These are phyloP conservation scores for Hordeum pubiflorum DNA, from an alignment of 202 grass and related monocot species.

Conservation along the genomic window DNA sequence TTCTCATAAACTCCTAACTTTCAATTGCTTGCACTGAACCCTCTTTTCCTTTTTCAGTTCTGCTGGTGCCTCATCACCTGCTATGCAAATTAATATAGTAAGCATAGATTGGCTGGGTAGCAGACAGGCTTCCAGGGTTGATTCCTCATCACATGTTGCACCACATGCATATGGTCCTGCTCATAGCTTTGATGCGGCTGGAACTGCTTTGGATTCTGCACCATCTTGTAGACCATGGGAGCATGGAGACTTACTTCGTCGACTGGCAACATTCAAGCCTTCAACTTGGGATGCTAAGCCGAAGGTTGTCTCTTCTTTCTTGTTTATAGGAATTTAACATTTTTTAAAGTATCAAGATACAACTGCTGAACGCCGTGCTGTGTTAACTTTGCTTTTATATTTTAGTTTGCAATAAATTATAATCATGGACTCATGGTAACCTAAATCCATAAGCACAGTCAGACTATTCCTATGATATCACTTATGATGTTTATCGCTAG, in stretches of 20 bases:
- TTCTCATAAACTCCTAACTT: background rate
- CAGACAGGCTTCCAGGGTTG: slow-evolving; percentile 57
- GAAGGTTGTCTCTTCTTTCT: slow-evolving; percentile 42
- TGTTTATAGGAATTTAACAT: background rate
- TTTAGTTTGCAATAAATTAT: background rate
- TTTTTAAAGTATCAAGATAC: slow-evolving; percentile 4
- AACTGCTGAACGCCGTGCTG: background rate
- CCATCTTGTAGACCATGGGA: slow-evolving; percentile 90
- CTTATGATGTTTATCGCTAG: slow-evolving; percentile 5
- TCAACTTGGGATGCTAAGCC: slow-evolving; percentile 80
- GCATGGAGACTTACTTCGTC: slow-evolving; percentile 74
- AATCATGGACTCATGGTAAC: background rate
- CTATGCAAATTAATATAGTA: slow-evolving; percentile 58
- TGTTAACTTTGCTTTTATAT: background rate
- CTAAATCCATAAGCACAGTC: background rate
- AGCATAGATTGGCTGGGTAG: slow-evolving; percentile 87
- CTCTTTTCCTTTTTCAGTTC: slow-evolving; percentile 53
- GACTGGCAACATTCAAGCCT: slow-evolving; percentile 71
- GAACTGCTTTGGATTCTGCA: slow-evolving; percentile 48
- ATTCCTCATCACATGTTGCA: slow-evolving; percentile 49
- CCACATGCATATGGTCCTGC: slow-evolving; percentile 48
- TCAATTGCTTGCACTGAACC: slow-evolving; percentile 13
- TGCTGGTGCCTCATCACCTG: slow-evolving; percentile 79
- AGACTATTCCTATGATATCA: background rate
- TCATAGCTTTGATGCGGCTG: slow-evolving; percentile 66